Conservation (phyloP, 1,284 basidiomycete species). For the Malassezia globosa region DNA sequence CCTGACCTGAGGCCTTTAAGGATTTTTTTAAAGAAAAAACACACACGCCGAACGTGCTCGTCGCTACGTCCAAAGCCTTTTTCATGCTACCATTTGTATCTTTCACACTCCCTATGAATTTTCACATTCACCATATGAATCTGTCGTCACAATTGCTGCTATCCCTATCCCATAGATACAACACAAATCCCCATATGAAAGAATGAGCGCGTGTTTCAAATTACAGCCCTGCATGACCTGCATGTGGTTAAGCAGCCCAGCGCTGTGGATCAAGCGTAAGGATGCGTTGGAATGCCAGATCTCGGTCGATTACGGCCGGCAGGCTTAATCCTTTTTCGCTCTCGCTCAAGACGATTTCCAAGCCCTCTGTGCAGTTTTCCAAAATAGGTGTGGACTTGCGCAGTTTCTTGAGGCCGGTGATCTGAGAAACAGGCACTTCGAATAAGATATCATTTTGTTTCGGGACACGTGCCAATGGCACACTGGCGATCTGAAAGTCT, state of each 20-base stretch:
- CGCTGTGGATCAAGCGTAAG: constrained; percentile 4
- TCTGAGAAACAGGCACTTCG: not conserved
- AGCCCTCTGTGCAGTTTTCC: constrained; percentile 10
- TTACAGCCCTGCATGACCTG: not conserved
- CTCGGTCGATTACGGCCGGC: constrained; percentile 9
- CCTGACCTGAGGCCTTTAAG: no score
- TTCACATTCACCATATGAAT: no score
- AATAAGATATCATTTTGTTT: constrained; percentile 7
- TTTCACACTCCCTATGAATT: no score
- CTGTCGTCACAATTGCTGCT: no score
- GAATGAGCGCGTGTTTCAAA: not conserved
- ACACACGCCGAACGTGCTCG: no score
- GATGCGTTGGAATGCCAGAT: constrained; percentile 11
- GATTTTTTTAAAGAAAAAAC: no score
- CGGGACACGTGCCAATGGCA: not conserved
- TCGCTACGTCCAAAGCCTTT: no score
- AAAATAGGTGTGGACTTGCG: constrained; percentile 14
- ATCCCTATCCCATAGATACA: no score
- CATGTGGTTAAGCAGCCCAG: not conserved
- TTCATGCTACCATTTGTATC: no score
- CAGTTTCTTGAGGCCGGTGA: constrained; percentile 11
- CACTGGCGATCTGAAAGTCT: not conserved
- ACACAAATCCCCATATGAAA: no score
- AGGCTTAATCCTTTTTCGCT: not conserved
- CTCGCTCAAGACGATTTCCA: constrained; percentile 12